Base-by-base conservation (phyloP, 331 rosid species). In the Prunus yedoensis region DNA sequence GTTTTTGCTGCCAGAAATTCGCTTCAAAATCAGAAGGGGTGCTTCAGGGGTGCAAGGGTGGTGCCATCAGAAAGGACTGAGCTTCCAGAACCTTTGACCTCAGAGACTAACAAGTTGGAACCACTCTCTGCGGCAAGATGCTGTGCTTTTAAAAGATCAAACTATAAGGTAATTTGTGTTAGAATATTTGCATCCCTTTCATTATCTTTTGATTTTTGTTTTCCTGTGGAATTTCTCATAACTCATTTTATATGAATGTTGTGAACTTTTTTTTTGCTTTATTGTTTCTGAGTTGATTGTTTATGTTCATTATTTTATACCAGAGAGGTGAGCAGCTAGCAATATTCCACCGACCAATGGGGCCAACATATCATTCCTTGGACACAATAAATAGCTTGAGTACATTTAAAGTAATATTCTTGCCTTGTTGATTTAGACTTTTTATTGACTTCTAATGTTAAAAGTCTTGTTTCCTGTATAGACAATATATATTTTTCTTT, bases 51-150 rank as follows among this genome's bases (percentile, higher is more conserved):
- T 74, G 87, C 99, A 16, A 92, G 96, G 88, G 77, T 87, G 73
- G 88, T 83, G 77, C 86, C 96, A 75, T 78, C 89, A 62, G 91
- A 87, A 80, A 89, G 71, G 67, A 66, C 78, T 65, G 90, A 87
- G 78, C 80, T 85, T 72, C 89, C 82, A 60, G 89, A 85, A 71
- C 83, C 83, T 68, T 84, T 90, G 71, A 73, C 84, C 79, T 65
- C 85, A 54, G 96, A 88, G 79, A 84, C 81, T 78, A 79, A 77
- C 59, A 83, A 68, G 53, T 58, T 87, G 60, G 97, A 92, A 66
- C 92, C 92, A 17, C 67, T 87, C 52, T 87, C 97, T 82, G 81
- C 97, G 46, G 91, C 97, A 66, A 90, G 94, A 83, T 90, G 97
- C 70, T 91, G 91, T 49, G 81, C 76, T 65, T 83, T 79, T 80